Evolutionary conservation across 169 alveolate species (phyloP), one percentile per base, ranked within the genome.

Genomic region (Eimeria falciformis): DNA sequence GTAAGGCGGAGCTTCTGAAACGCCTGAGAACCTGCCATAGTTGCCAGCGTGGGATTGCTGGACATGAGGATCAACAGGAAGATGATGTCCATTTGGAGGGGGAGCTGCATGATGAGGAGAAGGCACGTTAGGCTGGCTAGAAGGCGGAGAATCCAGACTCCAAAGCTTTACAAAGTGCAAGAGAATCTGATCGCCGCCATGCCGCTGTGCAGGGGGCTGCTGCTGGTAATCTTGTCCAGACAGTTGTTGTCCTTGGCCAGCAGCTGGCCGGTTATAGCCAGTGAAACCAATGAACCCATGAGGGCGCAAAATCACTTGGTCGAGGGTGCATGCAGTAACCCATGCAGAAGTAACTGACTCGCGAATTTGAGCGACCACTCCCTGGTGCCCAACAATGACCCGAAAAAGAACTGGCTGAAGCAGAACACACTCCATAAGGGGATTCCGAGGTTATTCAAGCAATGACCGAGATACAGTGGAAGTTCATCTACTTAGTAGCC

Each of bases 201-300:
- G 84, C 46, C n/a, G 91, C 6, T 65, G 62, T 69, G 46, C 91
- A 25, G 81, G 43, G 6, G 79, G 43, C 6, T 21, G 66, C 6
- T 1, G 43, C n/a, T n/a, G n/a, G n/a, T n/a, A n/a, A n/a, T n/a
- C n/a, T n/a, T n/a, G 43, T 43, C 6, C 75, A 2, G 45, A 33
- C 18, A 3, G 7, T 33, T 3, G 7, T 27, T 46, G 82, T 14
- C 56, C 75, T 58, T 65, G 55, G 93, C 46, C 69, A 21, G 50
- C 46, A 33, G 78, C 95, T 2, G 85, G 89, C 23, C 93, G 88
- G 53, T 93, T 90, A 55, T 82, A 90, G 29, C 94, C 93, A 53
- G 95, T 84, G 77, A 94, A 94, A 29, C 96, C 96, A 78, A 94
- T 77, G 77, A 77, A 94, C 6, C 96, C 95, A 23, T 25, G 84